phyloP scores from a whole-genome alignment of 257 asterid species.

The Echium plantagineum region DNA sequence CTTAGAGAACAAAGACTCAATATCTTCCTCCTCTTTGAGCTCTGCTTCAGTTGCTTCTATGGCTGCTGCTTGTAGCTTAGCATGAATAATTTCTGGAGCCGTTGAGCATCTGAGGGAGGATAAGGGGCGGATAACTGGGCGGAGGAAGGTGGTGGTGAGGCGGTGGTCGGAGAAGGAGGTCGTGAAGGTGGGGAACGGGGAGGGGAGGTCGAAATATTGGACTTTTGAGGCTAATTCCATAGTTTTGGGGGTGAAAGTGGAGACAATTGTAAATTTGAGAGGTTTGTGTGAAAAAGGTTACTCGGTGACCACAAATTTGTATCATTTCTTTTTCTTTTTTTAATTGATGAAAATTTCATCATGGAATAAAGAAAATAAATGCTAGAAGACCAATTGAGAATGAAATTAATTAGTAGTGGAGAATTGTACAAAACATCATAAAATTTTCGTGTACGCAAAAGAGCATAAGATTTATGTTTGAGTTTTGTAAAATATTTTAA shows the following conservation, averaged over 20 bases:
- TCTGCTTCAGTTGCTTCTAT: conserved; percentile 51
- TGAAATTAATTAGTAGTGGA: neutral
- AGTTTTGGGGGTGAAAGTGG: conserved; percentile 5
- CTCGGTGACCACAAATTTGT: neutral
- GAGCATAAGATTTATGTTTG: no score
- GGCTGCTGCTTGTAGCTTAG: conserved; percentile 48
- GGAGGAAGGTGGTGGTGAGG: conserved; percentile 19
- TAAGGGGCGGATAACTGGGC: conserved; percentile 21
- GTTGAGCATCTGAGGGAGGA: conserved; percentile 1
- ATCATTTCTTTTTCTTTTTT: no score
- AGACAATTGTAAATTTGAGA: conserved; percentile 1
- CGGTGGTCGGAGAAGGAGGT: conserved; percentile 44
- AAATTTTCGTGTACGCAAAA: no score
- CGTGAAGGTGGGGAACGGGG: conserved; percentile 40
- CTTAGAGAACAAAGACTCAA: conserved; percentile 59
- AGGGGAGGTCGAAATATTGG: conserved; percentile 34
- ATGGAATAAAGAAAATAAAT: no score
- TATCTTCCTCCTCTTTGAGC: conserved; percentile 25
- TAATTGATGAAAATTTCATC: no score
- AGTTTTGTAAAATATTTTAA: no score
- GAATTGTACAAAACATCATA: no score
- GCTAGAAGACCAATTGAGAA: neutral
- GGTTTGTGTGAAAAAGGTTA: neutral
- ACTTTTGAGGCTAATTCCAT: conserved; percentile 53
- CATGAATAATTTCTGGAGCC: conserved; percentile 16